These are phyloP conservation scores for Lineolata rhizophorae DNA, from an alignment of 495 filamentous ascomycete genomes.

Conservation along the genomic window DNA sequence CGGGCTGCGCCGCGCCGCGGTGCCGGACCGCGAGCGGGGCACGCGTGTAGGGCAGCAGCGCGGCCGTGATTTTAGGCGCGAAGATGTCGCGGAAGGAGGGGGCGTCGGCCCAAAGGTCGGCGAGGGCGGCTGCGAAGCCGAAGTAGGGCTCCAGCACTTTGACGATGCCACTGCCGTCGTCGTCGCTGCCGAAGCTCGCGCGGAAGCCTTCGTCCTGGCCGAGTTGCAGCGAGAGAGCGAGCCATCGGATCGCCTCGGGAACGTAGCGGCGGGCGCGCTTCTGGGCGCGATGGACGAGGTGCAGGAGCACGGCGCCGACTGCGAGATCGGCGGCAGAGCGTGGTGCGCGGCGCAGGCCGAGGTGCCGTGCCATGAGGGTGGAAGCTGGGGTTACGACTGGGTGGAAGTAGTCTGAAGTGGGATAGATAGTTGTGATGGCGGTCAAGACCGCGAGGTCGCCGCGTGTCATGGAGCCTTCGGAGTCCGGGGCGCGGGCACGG, in stretches of 20 bases:
- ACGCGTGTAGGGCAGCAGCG: not conserved
- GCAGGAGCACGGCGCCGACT: conserved; percentile 56
- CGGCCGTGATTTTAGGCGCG: conserved; percentile 1
- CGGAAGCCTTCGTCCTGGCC: conserved; percentile 5
- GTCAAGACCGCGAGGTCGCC: conserved; percentile 68
- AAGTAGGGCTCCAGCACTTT: conserved; percentile 6
- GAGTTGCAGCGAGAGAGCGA: conserved; percentile 39
- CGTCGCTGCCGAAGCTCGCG: not conserved
- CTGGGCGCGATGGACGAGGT: conserved; percentile 63
- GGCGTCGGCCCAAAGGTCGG: conserved; percentile 14
- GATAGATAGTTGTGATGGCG: conserved; percentile 65
- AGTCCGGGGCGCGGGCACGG: conserved; percentile 29
- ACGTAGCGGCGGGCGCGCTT: conserved; percentile 60
- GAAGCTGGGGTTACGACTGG: conserved; percentile 77
- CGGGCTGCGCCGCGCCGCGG: conserved; percentile 1
- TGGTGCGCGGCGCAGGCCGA: conserved; percentile 49
- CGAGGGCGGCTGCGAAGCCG: conserved; percentile 7
- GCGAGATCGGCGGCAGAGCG: conserved; percentile 38
- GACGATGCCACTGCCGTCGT: not conserved
- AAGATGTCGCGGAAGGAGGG: conserved; percentile 16
- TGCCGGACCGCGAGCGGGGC: not conserved
- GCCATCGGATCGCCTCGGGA: conserved; percentile 70
- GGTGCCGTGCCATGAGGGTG: conserved; percentile 54
- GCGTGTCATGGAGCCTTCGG: conserved; percentile 38
- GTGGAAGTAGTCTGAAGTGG: conserved; percentile 92